Evolutionary conservation across 2,329 filamentous ascomycete genomes (phyloP), one percentile per base, ranked within the genome.

Genomic region (Elsinoe necatrix): DNA sequence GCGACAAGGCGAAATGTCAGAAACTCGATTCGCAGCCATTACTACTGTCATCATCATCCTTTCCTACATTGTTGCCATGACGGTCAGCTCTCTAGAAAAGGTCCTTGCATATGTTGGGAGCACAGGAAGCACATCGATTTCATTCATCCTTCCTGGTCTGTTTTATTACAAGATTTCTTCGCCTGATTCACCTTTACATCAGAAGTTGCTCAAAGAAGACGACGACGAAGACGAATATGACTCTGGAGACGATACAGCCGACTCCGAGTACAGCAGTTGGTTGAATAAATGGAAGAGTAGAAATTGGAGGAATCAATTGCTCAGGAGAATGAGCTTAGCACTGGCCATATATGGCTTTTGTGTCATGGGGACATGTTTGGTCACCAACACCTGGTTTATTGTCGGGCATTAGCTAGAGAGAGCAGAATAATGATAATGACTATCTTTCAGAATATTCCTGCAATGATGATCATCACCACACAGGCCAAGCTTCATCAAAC

Each of bases 81-180:
- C 89, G 0, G 91, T 98, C 2, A 87, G 84, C 18, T 93, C 86
- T 11, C 79, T 98, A 2, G 91, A 95, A 68, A 86, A 88, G 47
- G 91, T 98, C 0, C 79, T 98, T 0, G 92, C 93, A 0, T 98
- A 96, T 64, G 93, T 98, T 9, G 93, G 93, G 35, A 90, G 86
- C 64, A 98, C 93, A 0, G 93, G 93, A 55, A 92, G 86, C 54
- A 98, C 93, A 0, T 89, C 89, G 60, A 98, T 98, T 65, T 95
- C 89, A 60, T 98, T 98, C 69, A 97, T 98, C 62, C 79, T 98
- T 0, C 93, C 93, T 0, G 93, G 93, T 0, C 73, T 98, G 3
- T 98, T 98, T 71, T 98, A 97, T 72, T 98, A 97, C 75, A 97
- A 97, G 72, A 97, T 98, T 59, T 95, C 89, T 11, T 84, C 89